These are phyloP conservation scores for Raffaelea arxii DNA, from an alignment of 2,329 filamentous ascomycete genomes.

Conservation along the genomic window DNA sequence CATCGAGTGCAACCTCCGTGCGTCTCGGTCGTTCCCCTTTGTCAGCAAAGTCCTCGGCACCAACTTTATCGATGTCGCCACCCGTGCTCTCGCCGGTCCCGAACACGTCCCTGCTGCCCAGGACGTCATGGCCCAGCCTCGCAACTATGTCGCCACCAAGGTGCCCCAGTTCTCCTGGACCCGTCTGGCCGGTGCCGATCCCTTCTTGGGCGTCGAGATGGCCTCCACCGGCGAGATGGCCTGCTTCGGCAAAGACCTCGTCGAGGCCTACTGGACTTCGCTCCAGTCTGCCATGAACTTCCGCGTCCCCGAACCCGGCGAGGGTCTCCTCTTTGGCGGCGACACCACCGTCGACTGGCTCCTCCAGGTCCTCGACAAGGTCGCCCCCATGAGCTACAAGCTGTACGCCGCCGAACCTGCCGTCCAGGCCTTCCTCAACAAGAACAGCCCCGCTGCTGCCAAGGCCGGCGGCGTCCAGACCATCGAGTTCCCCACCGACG, in stretches of 20 bases:
- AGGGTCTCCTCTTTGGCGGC: constrained; percentile 91
- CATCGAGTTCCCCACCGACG: constrained; percentile 92
- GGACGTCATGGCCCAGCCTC: constrained; percentile 82
- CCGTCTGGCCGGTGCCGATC: constrained; percentile 90
- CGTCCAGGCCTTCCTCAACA: constrained; percentile 78
- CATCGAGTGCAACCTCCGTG: constrained; percentile 96
- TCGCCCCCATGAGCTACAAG: constrained; percentile 87
- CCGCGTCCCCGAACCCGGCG: constrained; percentile 86
- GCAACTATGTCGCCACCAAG: constrained; percentile 92
- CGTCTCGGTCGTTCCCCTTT: constrained; percentile 94
- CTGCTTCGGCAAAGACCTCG: constrained; percentile 91
- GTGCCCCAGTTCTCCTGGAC: constrained; percentile 99
- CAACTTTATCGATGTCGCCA: constrained; percentile 92
- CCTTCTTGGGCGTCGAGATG: constrained; percentile 98
- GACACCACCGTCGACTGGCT: constrained; percentile 61
- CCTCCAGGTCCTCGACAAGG: constrained; percentile 71
- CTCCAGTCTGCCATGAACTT: constrained; percentile 99
- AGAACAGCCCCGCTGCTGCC: constrained; percentile 39
- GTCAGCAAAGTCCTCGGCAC: constrained; percentile 98
- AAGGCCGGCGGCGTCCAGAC: constrained; percentile 66
- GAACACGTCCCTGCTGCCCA: constrained; percentile 67
- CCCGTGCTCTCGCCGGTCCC: constrained; percentile 79
- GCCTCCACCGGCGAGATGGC: constrained; percentile 94
- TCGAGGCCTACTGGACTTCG: constrained; percentile 97
- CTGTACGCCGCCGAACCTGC: constrained; percentile 74